Evolutionary conservation across 1,139 yeast genomes (phyloP), one percentile per base, ranked within the genome.

Genomic region (Candida buenavistaensis): DNA sequence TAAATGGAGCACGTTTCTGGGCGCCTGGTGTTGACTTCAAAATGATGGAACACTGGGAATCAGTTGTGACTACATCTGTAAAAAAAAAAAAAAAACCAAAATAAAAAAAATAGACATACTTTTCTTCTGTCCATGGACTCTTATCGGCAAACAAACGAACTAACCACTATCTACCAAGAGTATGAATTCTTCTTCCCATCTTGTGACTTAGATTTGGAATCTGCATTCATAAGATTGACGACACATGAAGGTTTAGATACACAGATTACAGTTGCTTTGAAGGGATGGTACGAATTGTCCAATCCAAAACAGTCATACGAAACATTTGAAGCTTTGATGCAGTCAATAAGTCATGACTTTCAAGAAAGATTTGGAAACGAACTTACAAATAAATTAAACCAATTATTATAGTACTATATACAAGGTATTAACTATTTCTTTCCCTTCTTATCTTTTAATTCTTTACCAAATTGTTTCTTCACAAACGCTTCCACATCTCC

Each of bases 401-500:
- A 38, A 30, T 38, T 49, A 20, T 32, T 37, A 28, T 32, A 32
- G n/a, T n/a, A n/a, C n/a, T n/a, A n/a, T n/a, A n/a, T n/a, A n/a
- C n/a, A n/a, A n/a, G n/a, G n/a, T 9, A 6, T 32, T 15, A 21
- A 23, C 25, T 24, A 23, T 12, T 28, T 24, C 21, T 26, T 28
- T 5, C 7, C 25, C 21, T 28, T 14, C 15, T 12, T 21, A 15
- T n/a, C 11, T 21, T 28, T 30, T 14, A 15, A 14, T 4, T 30
- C 26, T 15, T 27, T 32, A 14, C 28, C 30, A 24, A 40, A 38
- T 43, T 48, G 41, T 38, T 47, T 48, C 32, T 62, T 65, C 10
- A 29, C 12, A 14, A 29, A 29, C 4, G 14, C 63, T 50, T 83
- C 92, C 41, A 83, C 66, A 54, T 84, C 92, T 41, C 82, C 85